Evolutionary conservation across 139 green algal species (phyloP).

Genomic region (Coccomyxa sp.): DNA sequence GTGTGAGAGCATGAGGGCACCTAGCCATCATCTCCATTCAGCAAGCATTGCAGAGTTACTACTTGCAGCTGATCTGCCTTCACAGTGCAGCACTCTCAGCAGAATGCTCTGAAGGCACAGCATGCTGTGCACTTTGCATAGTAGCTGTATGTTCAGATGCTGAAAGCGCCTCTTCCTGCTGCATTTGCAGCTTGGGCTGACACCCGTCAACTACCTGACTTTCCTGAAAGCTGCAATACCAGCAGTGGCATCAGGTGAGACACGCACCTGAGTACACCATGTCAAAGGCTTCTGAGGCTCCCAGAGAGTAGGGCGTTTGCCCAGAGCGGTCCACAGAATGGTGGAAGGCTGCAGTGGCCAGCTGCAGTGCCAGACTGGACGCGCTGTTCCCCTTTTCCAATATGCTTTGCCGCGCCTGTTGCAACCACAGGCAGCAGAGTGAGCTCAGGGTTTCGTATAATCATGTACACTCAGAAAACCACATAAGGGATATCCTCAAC

Average conservation of each 20-base stretch:
- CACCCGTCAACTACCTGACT: no score
- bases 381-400: constrained; percentile 16
- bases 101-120: neutral
- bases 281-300: constrained; percentile 81
- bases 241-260: neutral
- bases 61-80: neutral
- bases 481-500: no score
- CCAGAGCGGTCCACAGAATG: constrained; percentile 61
- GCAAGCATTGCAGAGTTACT: neutral
- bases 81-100: neutral
- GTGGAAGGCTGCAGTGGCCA: constrained; percentile 64
- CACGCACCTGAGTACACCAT: constrained; percentile 73
- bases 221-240: neutral
- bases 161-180: neutral
- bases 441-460: no score
- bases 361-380: constrained; percentile 39
- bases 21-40: neutral
- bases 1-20: no score
- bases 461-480: no score
- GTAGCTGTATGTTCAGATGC: neutral
- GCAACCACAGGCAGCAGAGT: no score
- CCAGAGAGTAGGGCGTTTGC: constrained; percentile 79
- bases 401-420: no score
- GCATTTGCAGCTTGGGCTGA: neutral
- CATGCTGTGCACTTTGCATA: neutral